phyloP scores from a whole-genome alignment of 1,284 basidiomycete species.

The Microbotryomycetes sp. region DNA sequence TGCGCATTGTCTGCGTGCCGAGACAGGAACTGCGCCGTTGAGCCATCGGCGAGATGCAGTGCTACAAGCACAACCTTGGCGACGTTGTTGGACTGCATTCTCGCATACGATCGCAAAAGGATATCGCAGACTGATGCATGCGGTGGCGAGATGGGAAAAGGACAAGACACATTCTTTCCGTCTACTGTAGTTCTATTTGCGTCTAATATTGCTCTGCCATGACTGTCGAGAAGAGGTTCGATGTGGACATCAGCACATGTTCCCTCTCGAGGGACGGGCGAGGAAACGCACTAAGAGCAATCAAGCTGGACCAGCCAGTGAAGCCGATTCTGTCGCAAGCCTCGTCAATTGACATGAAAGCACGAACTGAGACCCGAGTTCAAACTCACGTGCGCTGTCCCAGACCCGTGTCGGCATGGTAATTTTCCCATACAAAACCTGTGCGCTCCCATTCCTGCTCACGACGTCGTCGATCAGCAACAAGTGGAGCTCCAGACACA shows the following conservation, averaged over 20 bases:
- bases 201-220: constrained; percentile 40
- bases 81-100: too few relatives aligned
- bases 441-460: constrained; percentile 77
- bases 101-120: too few relatives aligned
- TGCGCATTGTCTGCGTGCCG: too few relatives aligned
- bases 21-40: too few relatives aligned
- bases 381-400: constrained; percentile 59
- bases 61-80: too few relatives aligned
- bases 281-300: constrained; percentile 58
- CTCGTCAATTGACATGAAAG: too few relatives aligned
- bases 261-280: background rate
- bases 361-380: background rate
- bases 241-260: background rate
- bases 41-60: too few relatives aligned
- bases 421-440: constrained; percentile 95
- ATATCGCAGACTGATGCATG: too few relatives aligned
- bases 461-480: too few relatives aligned
- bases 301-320: constrained; percentile 84
- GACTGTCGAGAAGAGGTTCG: constrained; percentile 23
- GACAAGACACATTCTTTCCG: too few relatives aligned
- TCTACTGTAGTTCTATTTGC: background rate
- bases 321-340: constrained; percentile 65
- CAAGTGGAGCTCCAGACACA: background rate
- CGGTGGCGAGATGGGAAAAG: too few relatives aligned
- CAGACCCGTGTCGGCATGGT: constrained; percentile 71